A percentile compares a stretch with the other conserved stretches of the same genome.
These are phyloP conservation scores for Nissolia schottii DNA, from an alignment of 306 rosid genomes.

Conservation along the genomic window DNA sequence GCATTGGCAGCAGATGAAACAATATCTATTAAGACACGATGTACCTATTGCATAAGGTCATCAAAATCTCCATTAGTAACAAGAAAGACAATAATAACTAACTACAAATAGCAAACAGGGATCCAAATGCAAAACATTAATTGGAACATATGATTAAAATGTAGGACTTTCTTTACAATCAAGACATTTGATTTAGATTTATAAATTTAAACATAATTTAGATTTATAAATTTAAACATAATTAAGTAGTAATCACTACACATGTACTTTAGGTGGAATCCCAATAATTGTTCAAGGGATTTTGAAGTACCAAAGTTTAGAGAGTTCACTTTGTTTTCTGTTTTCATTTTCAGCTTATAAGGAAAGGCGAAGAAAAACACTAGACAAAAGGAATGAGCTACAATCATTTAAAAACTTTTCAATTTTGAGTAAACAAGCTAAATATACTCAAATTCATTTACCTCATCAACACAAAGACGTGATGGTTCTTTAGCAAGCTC, in stretches of 20 bases:
- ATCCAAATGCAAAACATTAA: background rate
- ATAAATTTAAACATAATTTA: background rate
- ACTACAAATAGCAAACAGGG: background rate
- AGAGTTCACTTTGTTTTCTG: background rate
- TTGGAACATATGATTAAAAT: background rate
- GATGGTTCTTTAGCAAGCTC: constrained; percentile 99
- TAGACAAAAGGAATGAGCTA: background rate
- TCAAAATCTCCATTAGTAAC: constrained; percentile 16
- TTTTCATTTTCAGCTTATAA: no score
- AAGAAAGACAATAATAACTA: constrained; percentile 14
- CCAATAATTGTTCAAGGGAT: background rate
- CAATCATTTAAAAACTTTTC: background rate
- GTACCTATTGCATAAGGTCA: constrained; percentile 54
- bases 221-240: background rate
- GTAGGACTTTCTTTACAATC: background rate
- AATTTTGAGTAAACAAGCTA: background rate
- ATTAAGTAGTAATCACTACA: background rate
- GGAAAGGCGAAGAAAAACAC: background rate
- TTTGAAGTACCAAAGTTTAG: background rate
- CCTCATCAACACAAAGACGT: constrained; percentile 98
- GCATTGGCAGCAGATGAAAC: constrained; percentile 89
- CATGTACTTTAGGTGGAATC: background rate
- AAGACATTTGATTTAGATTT: background rate
- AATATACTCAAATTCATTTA: constrained; percentile 27
- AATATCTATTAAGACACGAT: constrained; percentile 82